Evolutionary conservation across 345 rosid species (phyloP).

Genomic region (Cardamine chenopodiifolia): DNA sequence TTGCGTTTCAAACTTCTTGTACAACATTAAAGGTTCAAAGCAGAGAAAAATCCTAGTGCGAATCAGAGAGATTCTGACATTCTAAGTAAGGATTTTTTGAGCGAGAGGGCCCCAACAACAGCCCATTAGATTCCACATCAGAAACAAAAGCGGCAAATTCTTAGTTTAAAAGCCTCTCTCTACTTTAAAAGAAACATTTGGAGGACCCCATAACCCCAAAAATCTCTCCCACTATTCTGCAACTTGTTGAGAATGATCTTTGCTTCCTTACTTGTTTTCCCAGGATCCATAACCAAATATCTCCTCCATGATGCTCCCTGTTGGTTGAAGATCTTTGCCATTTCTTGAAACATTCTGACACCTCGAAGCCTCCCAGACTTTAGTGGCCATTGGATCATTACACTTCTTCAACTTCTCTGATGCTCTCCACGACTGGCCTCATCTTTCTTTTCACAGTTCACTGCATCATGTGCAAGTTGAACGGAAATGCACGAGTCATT

Average conservation of each 20-base stretch:
- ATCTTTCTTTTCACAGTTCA: constrained; percentile 30
- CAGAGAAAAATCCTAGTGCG: constrained; percentile 13
- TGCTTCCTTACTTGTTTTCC: constrained; percentile 40
- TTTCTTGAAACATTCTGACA: constrained; percentile 28
- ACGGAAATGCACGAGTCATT: constrained; percentile 56
- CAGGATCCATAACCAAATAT: constrained; percentile 52
- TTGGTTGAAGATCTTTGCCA: constrained; percentile 58
- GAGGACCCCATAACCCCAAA: constrained; percentile 31
- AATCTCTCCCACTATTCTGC: constrained; percentile 18
- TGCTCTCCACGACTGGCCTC: constrained; percentile 29
- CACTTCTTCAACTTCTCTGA: constrained; percentile 41
- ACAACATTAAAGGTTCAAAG: not conserved
- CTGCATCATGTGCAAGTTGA: constrained; percentile 46
- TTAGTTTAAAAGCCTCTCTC: not conserved
- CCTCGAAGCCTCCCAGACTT: constrained; percentile 43
- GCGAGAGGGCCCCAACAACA: constrained; percentile 32
- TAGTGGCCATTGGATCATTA: constrained; percentile 42
- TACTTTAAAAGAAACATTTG: constrained; percentile 20
- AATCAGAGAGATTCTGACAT: constrained; percentile 41
- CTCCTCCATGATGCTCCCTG: constrained; percentile 62
- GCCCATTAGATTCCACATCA: constrained; percentile 35
- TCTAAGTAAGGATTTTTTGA: constrained; percentile 24
- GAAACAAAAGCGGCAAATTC: constrained; percentile 15
- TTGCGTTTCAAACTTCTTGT: constrained; percentile 17
- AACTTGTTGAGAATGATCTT: constrained; percentile 25